Percentiles rank a stretch among this genome's conserved stretches.
phyloP scores from a whole-genome alignment of 345 rosid genomes.

The Barbarea vulgaris region DNA sequence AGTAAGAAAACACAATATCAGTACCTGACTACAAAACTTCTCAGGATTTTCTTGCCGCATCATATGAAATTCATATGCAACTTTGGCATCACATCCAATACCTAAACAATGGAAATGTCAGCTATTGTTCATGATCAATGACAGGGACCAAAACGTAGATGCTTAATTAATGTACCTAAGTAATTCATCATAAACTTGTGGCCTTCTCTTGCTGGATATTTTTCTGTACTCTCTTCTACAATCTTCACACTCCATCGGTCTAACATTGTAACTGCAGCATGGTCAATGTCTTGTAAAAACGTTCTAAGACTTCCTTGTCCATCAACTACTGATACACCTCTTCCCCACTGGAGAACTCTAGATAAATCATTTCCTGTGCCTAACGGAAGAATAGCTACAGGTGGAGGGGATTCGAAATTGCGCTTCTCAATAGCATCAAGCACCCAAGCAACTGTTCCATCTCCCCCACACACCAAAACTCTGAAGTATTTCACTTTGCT shows the following conservation, averaged over 20 bases:
- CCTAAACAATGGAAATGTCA: constrained; percentile 48
- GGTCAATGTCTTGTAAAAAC: constrained; percentile 68
- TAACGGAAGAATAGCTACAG: constrained; percentile 80
- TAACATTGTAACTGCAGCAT: constrained; percentile 81
- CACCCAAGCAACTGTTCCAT: constrained; percentile 91
- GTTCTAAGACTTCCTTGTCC: constrained; percentile 71
- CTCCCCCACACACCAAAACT: constrained; percentile 86
- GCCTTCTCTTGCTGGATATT: constrained; percentile 40
- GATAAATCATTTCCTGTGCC: constrained; percentile 92
- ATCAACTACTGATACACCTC: constrained; percentile 65
- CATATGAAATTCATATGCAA: constrained; percentile 80
- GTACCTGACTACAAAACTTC: constrained; percentile 82
- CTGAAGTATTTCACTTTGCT: constrained; percentile 65
- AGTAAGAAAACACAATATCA: not conserved
- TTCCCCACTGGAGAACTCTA: constrained; percentile 83
- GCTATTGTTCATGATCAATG: constrained; percentile 23
- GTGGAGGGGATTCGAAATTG: constrained; percentile 79
- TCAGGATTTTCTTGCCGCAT: constrained; percentile 81
- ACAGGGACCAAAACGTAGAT: constrained; percentile 1
- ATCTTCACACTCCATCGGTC: constrained; percentile 81
- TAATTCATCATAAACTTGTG: constrained; percentile 86
- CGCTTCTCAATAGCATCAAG: constrained; percentile 73
- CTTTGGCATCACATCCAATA: constrained; percentile 90
- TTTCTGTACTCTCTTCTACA: constrained; percentile 50
- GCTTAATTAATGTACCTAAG: constrained; percentile 51